Conservation (phyloP, 129 eudicot species). For the Artemisia tridentata region DNA sequence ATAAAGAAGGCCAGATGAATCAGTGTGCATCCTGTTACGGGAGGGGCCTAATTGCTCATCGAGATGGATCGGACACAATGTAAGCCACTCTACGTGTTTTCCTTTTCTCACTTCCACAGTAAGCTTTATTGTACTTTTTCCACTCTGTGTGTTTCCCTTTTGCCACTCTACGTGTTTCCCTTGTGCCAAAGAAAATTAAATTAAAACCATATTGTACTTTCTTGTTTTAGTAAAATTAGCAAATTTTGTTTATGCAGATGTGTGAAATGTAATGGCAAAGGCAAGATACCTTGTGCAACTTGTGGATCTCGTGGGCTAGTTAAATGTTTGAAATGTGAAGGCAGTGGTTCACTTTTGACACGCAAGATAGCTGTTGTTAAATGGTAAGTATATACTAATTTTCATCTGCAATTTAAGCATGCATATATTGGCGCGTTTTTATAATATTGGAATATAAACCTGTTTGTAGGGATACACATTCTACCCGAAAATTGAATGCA, state of each 20-base stretch:
- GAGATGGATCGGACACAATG: conserved; percentile 95
- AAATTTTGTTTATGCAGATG: conserved; percentile 51
- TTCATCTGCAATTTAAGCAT: background rate
- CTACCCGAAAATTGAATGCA: conserved; percentile 76
- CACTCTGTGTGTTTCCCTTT: too few relatives aligned
- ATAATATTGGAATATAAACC: too few relatives aligned
- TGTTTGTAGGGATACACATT: conserved; percentile 62
- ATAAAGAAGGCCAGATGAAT: conserved; percentile 70
- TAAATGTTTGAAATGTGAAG: conserved; percentile 64
- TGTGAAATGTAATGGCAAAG: conserved; percentile 79
- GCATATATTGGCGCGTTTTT: background rate
- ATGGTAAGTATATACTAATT: conserved; percentile 42
- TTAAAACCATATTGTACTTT: background rate
- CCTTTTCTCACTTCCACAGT: background rate
- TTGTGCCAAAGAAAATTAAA: background rate
- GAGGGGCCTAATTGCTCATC: conserved; percentile 93
- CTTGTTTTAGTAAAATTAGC: background rate
- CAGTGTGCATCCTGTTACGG: conserved; percentile 80
- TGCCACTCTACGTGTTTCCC: too few relatives aligned
- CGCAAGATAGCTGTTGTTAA: conserved; percentile 67
- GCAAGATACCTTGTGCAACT: conserved; percentile 78
- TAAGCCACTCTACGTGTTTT: conserved; percentile 32
- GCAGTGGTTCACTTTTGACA: conserved; percentile 71
- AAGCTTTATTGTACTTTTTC: background rate
- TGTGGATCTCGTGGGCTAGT: conserved; percentile 84